These are phyloP conservation scores for Escovopsis weberi DNA, from an alignment of 2,329 filamentous ascomycete genomes.

Conservation along the genomic window DNA sequence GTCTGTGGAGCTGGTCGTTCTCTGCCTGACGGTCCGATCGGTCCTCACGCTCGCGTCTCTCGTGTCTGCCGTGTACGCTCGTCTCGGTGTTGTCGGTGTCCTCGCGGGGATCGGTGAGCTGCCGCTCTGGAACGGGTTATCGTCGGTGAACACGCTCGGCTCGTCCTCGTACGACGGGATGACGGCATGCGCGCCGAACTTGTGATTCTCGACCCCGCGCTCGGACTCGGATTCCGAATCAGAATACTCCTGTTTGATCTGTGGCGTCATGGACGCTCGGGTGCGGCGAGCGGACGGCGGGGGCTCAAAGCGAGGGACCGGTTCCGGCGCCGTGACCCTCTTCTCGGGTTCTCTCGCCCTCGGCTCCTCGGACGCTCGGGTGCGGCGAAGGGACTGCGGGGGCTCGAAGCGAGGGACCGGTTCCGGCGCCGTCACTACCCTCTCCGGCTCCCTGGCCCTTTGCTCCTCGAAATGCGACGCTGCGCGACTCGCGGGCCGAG, in stretches of 20 bases:
- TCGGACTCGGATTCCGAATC: constrained; percentile 37
- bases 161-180: constrained; percentile 25
- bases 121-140: constrained; percentile 88
- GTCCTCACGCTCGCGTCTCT: constrained; percentile 28
- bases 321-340: no score
- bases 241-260: constrained; percentile 38
- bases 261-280: constrained; percentile 36
- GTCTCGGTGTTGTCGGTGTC: constrained; percentile 34
- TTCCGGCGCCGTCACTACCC: constrained; percentile 9
- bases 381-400: constrained; percentile 31
- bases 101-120: constrained; percentile 47
- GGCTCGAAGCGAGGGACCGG: constrained; percentile 17
- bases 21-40: constrained; percentile 28
- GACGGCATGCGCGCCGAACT: constrained; percentile 6
- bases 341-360: no score
- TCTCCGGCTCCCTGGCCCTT: constrained; percentile 16
- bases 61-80: constrained; percentile 18
- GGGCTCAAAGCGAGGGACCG: constrained; percentile 17
- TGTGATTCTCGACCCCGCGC: constrained; percentile 10
- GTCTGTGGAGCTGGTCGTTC: constrained; percentile 22
- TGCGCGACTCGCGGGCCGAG: constrained; percentile 40
- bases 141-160: constrained; percentile 60
- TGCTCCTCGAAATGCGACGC: constrained; percentile 33
- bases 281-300: constrained; percentile 32
- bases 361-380: constrained; percentile 28